These are phyloP conservation scores for Thalassiosira sp. DNA, from an alignment of 352 stramenopile genomes.

Conservation along the genomic window DNA sequence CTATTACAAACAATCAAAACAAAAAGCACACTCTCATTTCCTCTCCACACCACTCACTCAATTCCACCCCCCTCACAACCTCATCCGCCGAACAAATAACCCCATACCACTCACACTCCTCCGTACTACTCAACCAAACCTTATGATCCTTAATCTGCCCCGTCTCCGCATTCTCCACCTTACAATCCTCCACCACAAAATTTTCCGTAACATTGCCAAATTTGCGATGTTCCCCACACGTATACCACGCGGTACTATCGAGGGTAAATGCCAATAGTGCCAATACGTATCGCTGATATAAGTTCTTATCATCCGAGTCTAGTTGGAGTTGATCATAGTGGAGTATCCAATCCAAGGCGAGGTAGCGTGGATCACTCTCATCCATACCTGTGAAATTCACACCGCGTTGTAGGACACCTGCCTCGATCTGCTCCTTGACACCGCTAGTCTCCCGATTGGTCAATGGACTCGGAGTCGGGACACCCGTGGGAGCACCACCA, in stretches of 20 bases:
- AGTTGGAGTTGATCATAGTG: constrained; percentile 61
- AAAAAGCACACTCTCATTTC: no score
- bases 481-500: background rate
- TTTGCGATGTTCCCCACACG: constrained; percentile 38
- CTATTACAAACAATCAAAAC: no score
- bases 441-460: constrained; percentile 18
- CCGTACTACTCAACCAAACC: constrained; percentile 51
- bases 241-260: constrained; percentile 53
- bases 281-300: constrained; percentile 67
- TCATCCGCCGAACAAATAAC: constrained; percentile 45
- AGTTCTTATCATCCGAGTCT: constrained; percentile 32
- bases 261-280: constrained; percentile 63
- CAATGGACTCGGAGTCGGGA: background rate
- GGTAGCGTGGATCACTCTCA: constrained; percentile 18
- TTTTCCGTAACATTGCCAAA: constrained; percentile 19
- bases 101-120: constrained; percentile 69
- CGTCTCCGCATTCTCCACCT: constrained; percentile 11
- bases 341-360: constrained; percentile 65
- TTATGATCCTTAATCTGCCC: constrained; percentile 19
- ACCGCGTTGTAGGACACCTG: constrained; percentile 11
- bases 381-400: constrained; percentile 46
- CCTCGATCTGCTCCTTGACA: constrained; percentile 43
- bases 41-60: constrained; percentile 55
- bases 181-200: constrained; percentile 18
- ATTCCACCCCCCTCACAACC: constrained; percentile 37